These are phyloP conservation scores for Tripterygium wilfordii DNA, from an alignment of 177 flowering plant genomes.

Conservation along the genomic window DNA sequence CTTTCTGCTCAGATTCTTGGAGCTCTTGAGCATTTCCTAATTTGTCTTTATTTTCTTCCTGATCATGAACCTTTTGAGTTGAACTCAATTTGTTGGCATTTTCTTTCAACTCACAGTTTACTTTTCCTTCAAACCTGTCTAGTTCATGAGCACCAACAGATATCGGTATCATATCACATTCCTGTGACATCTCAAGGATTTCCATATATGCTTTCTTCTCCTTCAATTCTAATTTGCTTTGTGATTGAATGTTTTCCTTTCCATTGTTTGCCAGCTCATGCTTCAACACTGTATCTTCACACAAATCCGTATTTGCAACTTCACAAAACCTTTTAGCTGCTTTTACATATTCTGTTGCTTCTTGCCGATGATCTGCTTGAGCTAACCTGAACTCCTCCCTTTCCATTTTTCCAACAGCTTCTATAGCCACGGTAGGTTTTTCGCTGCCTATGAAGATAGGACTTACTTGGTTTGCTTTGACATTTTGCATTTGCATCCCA, in stretches of 20 bases:
- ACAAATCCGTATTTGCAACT: neutral
- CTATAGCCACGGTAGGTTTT: neutral
- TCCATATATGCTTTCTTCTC: constrained; percentile 8
- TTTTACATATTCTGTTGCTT: constrained; percentile 9
- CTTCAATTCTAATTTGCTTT: constrained; percentile 9
- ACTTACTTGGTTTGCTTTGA: neutral
- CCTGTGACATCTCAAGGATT: constrained; percentile 7
- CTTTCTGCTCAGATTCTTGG: no score
- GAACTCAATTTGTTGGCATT: neutral
- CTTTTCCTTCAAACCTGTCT: constrained; percentile 5
- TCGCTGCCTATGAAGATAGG: constrained; percentile 5
- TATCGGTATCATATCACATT: constrained; percentile 3
- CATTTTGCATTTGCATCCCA: constrained; percentile 7
- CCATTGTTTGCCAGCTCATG: constrained; percentile 1
- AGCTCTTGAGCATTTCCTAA: neutral
- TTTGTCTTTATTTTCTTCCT: constrained; percentile 8
- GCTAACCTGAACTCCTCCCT: constrained; percentile 2
- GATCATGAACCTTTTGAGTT: constrained; percentile 4
- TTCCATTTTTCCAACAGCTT: constrained; percentile 6
- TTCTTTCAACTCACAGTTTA: constrained; percentile 6
- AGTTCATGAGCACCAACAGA: constrained; percentile 7
- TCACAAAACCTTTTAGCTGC: constrained; percentile 9
- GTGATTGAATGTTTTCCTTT: constrained; percentile 5
- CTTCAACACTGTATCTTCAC: neutral
- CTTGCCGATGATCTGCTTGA: constrained; percentile 6